Percentiles rank a stretch among this genome's conserved stretches.
Evolutionary conservation across 768 basidiomycete genomes (phyloP).

Genomic region (Kwoniella pini): DNA sequence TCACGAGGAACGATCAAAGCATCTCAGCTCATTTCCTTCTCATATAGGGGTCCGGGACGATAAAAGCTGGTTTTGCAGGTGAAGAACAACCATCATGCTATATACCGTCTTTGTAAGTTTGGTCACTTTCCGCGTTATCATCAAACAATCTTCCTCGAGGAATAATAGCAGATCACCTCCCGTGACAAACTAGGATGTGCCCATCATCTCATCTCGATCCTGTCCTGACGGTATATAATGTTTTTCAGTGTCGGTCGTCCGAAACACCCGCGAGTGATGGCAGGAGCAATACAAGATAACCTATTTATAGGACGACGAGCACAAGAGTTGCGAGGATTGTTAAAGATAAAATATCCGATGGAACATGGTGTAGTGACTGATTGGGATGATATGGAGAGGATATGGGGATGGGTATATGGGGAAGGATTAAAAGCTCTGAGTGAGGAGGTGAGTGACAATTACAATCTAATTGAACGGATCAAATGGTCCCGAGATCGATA

Average conservation of each 20-base stretch:
- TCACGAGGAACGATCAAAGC: background rate
- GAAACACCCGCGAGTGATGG: slow-evolving; percentile 97
- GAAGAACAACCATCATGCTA: slow-evolving; percentile 99
- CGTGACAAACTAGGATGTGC: no score
- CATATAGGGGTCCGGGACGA: slow-evolving; percentile 90
- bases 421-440: slow-evolving; percentile 93
- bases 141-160: no score
- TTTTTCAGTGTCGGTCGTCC: slow-evolving; percentile 81
- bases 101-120: slow-evolving; percentile 91
- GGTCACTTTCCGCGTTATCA: background rate
- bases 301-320: slow-evolving; percentile 93
- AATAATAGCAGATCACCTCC: no score
- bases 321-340: slow-evolving; percentile 89
- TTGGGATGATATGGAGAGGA: slow-evolving; percentile 99
- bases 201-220: no score
- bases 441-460: slow-evolving; percentile 72
- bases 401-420: slow-evolving; percentile 97
- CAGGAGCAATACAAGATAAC: slow-evolving; percentile 85
- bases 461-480: background rate
- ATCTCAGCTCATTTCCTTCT: slow-evolving; percentile 2
- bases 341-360: slow-evolving; percentile 99
- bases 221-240: background rate
- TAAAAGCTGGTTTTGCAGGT: slow-evolving; percentile 98
- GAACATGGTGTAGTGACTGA: slow-evolving; percentile 98
- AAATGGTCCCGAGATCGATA: background rate